These are phyloP conservation scores for Claviceps maximensis DNA, from an alignment of 2,329 filamentous ascomycete genomes.

Conservation along the genomic window DNA sequence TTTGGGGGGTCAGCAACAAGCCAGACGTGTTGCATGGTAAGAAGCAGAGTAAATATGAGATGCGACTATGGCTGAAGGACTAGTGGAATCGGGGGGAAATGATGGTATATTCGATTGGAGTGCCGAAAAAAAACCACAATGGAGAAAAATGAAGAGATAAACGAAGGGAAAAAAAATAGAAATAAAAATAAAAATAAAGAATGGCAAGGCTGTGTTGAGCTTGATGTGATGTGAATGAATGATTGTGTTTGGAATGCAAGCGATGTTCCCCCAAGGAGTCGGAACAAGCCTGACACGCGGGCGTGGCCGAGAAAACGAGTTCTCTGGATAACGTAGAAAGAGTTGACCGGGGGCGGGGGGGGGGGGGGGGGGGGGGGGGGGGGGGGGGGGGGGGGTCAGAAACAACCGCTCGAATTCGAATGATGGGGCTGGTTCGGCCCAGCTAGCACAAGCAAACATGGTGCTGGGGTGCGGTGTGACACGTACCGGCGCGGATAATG, in stretches of 20 bases:
- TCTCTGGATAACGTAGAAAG: neutral
- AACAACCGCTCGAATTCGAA: neutral
- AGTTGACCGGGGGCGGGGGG: constrained; percentile 3
- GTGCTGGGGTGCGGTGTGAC: constrained; percentile 7
- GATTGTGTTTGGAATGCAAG: constrained; percentile 17
- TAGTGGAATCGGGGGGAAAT: neutral
- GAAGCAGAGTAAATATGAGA: neutral
- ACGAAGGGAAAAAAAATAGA: too few species aligned
- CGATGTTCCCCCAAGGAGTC: neutral
- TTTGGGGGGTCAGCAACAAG: constrained; percentile 4
- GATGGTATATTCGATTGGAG: neutral
- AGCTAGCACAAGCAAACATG: neutral
- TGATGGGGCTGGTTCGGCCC: neutral
- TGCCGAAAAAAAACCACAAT: neutral
- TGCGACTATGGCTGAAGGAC: neutral
- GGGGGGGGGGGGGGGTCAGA: neutral
- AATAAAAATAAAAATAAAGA: neutral
- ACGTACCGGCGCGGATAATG: constrained; percentile 49
- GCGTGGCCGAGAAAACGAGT: constrained; percentile 7
- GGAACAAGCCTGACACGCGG: neutral
- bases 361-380: neutral
- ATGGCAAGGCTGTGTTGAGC: neutral
- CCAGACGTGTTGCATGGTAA: neutral
- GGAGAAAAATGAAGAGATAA: neutral
- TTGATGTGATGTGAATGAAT: constrained; percentile 1